Evolutionary conservation across 1,139 yeast species (phyloP).

Genomic region (Candida anutae): DNA sequence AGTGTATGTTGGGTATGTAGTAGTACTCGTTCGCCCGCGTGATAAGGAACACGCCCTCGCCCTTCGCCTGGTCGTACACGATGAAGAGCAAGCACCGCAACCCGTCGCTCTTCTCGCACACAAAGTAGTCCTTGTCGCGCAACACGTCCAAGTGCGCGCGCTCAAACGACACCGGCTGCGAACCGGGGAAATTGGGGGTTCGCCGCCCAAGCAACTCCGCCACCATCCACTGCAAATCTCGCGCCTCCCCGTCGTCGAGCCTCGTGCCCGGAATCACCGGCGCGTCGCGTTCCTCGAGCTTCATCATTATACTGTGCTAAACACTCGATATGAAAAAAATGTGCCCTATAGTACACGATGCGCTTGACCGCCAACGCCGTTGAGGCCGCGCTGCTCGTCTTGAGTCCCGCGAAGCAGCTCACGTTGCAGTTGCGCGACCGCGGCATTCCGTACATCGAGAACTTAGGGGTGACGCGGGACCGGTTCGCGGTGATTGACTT

Average conservation of each 20-base stretch:
- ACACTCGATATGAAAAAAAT: too few relatives aligned
- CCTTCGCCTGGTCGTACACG: conserved; percentile 61
- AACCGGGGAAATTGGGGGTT: conserved; percentile 62
- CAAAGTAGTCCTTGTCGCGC: conserved; percentile 58
- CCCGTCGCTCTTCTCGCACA: conserved; percentile 96
- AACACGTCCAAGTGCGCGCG: conserved; percentile 65
- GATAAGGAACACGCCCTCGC: conserved; percentile 67
- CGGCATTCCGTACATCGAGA: conserved; percentile 28
- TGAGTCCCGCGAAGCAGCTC: conserved; percentile 30
- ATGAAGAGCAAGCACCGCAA: conserved; percentile 68
- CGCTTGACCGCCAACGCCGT: conserved; percentile 30
- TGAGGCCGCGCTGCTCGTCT: conserved; percentile 22
- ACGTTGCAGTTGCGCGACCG: conserved; percentile 29
- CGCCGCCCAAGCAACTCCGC: conserved; percentile 57
- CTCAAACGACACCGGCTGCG: conserved; percentile 92
- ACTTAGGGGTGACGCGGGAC: conserved; percentile 24
- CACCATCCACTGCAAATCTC: conserved; percentile 60
- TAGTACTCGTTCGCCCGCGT: conserved; percentile 86
- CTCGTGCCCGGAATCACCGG: conserved; percentile 81
- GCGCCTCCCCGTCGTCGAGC: conserved; percentile 65
- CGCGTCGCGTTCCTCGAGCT: conserved; percentile 49
- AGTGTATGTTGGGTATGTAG: conserved; percentile 74
- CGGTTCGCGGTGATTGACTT: conserved; percentile 53
- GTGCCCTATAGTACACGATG: conserved; percentile 15
- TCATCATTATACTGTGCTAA: too few relatives aligned